phyloP scores from a whole-genome alignment of 352 stramenopile species.

The Thalassiosira livingstoniorum region DNA sequence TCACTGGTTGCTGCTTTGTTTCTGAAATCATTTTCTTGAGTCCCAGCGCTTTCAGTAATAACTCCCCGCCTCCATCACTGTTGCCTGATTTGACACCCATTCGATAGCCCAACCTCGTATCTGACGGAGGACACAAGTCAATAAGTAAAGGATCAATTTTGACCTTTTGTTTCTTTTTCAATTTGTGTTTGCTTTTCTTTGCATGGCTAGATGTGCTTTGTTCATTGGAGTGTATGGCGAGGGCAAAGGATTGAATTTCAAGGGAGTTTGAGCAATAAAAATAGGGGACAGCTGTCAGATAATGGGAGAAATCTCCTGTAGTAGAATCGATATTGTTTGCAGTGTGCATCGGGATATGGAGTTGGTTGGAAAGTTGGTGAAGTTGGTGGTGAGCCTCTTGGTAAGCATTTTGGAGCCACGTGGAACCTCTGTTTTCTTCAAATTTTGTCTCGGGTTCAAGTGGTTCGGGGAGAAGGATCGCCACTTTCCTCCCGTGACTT shows the following conservation, averaged over 20 bases:
- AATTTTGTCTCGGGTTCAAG: not conserved
- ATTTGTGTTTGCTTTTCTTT: conserved; percentile 25
- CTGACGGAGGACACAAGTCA: conserved; percentile 64
- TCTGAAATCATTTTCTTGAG: conserved; percentile 50
- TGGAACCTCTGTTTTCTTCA: not conserved
- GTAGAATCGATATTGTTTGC: not conserved
- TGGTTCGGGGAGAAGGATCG: not conserved
- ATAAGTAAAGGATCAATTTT: conserved; percentile 60
- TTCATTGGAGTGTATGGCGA: conserved; percentile 39
- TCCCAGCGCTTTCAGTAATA: conserved; percentile 70
- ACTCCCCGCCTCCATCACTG: conserved; percentile 48
- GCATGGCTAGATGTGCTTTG: not conserved
- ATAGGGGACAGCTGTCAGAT: conserved; percentile 41
- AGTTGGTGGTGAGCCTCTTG: conserved; percentile 4
- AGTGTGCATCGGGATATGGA: conserved; percentile 13
- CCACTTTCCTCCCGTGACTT: not conserved
- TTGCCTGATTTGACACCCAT: conserved; percentile 18
- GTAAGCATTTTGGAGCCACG: conserved; percentile 10
- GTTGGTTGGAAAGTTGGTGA: conserved; percentile 4
- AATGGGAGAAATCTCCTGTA: conserved; percentile 18
- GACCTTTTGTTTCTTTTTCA: conserved; percentile 7
- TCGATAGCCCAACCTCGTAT: conserved; percentile 57
- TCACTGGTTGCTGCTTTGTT: conserved; percentile 13
- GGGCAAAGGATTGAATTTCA: conserved; percentile 13
- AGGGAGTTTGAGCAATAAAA: not conserved